Percentiles rank a stretch among this genome's conserved stretches.
Evolutionary conservation across 805 yeast species (phyloP).

Genomic region (Lipomyces anomalus): DNA sequence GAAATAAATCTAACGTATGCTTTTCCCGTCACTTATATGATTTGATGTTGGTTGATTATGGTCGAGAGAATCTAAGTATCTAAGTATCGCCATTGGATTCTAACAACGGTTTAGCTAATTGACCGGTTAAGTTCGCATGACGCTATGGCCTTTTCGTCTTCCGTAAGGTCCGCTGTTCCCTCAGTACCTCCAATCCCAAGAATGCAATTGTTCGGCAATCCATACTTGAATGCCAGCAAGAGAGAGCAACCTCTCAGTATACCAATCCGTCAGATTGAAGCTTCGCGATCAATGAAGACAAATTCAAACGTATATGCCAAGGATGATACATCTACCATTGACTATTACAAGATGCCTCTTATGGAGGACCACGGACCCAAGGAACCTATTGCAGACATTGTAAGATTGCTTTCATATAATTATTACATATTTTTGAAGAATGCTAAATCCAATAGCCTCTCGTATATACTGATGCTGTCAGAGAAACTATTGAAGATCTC

Average conservation of each 20-base stretch:
- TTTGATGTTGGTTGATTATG: neutral
- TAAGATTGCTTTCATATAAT: constrained; percentile 31
- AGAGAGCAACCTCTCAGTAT: constrained; percentile 1
- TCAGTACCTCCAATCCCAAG: constrained; percentile 5
- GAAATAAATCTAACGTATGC: constrained; percentile 21
- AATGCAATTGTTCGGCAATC: constrained; percentile 2
- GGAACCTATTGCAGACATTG: constrained; percentile 16
- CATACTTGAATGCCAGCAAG: constrained; percentile 1
- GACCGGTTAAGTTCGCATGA: neutral
- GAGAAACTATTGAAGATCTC: constrained; percentile 22
- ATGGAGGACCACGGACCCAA: constrained; percentile 6
- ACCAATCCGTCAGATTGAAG: neutral
- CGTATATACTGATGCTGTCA: neutral
- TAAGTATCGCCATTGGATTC: neutral
- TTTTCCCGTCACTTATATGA: neutral
- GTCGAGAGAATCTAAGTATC: neutral
- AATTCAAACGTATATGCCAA: constrained; percentile 28
- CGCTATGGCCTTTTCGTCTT: neutral
- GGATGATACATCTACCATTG: constrained; percentile 35
- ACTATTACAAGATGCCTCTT: constrained; percentile 33
- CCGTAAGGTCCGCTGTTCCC: constrained; percentile 1
- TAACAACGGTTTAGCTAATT: neutral
- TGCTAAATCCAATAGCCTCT: neutral
- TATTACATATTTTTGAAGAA: neutral
- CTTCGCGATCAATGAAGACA: constrained; percentile 12